A percentile compares a stretch with the other conserved stretches of the same genome.
These are phyloP conservation scores for Cytospora piceae DNA, from an alignment of 2,329 filamentous ascomycete genomes.

Conservation along the genomic window DNA sequence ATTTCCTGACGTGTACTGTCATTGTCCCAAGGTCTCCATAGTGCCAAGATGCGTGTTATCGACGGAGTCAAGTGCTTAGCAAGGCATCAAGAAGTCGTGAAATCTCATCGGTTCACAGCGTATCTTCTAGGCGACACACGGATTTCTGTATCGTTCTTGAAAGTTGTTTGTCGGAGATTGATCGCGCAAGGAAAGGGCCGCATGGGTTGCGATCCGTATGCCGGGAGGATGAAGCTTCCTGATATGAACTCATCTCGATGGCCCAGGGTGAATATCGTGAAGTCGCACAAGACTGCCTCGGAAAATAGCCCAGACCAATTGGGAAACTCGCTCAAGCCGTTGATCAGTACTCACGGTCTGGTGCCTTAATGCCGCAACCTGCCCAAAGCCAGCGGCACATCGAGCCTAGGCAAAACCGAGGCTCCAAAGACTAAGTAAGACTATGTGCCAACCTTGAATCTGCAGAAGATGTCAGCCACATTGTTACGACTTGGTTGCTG, in stretches of 20 bases:
- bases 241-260: background rate
- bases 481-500: constrained; percentile 10
- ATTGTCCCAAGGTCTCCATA: background rate
- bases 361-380: background rate
- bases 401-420: background rate
- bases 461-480: constrained; percentile 9
- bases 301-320: too few species aligned
- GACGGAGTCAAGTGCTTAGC: background rate
- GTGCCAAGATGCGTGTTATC: background rate
- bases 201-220: too few species aligned
- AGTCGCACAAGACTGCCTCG: background rate
- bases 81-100: background rate
- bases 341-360: background rate
- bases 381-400: background rate
- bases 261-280: background rate
- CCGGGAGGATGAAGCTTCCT: too few species aligned
- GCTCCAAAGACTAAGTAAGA: background rate
- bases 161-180: background rate
- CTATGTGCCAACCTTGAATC: background rate
- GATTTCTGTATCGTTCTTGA: background rate
- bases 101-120: background rate
- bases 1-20: background rate
- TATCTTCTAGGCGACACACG: background rate
- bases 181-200: too few species aligned
- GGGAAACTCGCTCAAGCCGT: background rate